A percentile compares a stretch with the other conserved stretches of the same genome.
phyloP scores from a whole-genome alignment of 441 rosid genomes.

The Croton setiger region DNA sequence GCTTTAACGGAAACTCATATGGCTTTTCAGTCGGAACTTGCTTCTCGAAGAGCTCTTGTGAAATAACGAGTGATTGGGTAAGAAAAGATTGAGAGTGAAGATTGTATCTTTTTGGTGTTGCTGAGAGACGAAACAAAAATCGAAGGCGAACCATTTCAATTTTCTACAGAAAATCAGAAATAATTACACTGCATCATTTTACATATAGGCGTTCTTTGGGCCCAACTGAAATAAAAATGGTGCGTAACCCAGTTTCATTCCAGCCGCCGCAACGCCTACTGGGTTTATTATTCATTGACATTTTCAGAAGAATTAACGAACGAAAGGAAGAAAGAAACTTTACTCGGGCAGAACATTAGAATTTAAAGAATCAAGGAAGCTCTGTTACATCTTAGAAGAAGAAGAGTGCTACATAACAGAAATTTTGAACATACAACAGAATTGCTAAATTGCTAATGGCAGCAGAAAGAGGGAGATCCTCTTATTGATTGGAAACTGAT shows the following conservation, averaged over 20 bases:
- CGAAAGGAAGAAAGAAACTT: too few relatives aligned
- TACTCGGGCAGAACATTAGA: constrained; percentile 10
- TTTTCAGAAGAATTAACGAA: too few relatives aligned
- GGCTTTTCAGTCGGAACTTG: constrained; percentile 10
- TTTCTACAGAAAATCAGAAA: too few relatives aligned
- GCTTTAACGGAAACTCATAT: constrained; percentile 5
- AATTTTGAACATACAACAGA: constrained; percentile 24
- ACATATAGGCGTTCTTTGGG: too few relatives aligned
- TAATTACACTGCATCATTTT: too few relatives aligned
- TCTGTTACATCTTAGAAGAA: constrained; percentile 14
- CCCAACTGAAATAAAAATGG: neutral
- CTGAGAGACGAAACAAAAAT: constrained; percentile 16
- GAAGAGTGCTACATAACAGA: constrained; percentile 4
- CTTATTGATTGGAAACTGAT: constrained; percentile 1
- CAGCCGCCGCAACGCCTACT: too few relatives aligned
- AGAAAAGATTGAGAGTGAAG: constrained; percentile 1
- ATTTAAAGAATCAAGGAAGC: constrained; percentile 20
- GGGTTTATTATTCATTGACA: too few relatives aligned
- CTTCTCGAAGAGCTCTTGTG: neutral
- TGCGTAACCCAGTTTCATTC: neutral
- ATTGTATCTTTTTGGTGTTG: constrained; percentile 6
- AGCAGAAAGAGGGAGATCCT: constrained; percentile 19
- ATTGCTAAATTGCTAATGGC: constrained; percentile 10
- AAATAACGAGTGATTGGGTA: constrained; percentile 5
- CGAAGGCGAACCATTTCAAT: constrained; percentile 31